These are phyloP conservation scores for Thermochaetoides thermophila DNA, from an alignment of 495 filamentous ascomycete species.

Conservation along the genomic window DNA sequence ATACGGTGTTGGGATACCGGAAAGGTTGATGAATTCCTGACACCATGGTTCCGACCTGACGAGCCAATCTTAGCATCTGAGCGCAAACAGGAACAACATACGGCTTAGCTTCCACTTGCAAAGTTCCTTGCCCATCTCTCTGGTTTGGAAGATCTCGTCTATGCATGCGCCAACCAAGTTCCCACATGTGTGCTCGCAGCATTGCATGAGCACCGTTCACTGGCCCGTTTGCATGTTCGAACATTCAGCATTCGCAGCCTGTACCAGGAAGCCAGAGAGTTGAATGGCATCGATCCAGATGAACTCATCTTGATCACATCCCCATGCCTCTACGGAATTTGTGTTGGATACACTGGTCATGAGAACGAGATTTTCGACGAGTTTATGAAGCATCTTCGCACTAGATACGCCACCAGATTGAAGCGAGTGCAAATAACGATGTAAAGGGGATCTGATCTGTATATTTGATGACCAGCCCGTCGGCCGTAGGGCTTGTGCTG, in stretches of 20 bases:
- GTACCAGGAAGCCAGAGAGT: background rate
- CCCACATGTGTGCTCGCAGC: background rate
- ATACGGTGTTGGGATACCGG: too few relatives aligned
- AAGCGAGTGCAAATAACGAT: too few relatives aligned
- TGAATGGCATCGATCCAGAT: slow-evolving; percentile 1
- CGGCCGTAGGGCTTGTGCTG: too few relatives aligned
- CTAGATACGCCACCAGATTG: too few relatives aligned
- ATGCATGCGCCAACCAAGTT: slow-evolving; percentile 1
- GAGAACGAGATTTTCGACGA: too few relatives aligned
- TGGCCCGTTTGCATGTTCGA: slow-evolving; percentile 1
- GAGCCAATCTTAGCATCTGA: background rate
- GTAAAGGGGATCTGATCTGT: too few relatives aligned
- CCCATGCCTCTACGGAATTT: slow-evolving; percentile 4
- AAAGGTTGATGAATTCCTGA: too few relatives aligned
- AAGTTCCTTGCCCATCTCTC: slow-evolving; percentile 1
- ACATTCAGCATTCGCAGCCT: slow-evolving; percentile 3
- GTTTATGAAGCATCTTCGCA: too few relatives aligned
- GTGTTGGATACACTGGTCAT: background rate
- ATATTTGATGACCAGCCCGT: too few relatives aligned
- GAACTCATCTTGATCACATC: slow-evolving; percentile 1
- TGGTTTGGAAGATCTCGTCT: background rate
- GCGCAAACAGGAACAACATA: slow-evolving; percentile 1
- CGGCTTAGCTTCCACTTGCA: slow-evolving; percentile 1
- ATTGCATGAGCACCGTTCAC: background rate
- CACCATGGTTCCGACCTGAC: too few relatives aligned